phyloP scores from a whole-genome alignment of 441 rosid genomes.

The Metrosideros polymorpha region DNA sequence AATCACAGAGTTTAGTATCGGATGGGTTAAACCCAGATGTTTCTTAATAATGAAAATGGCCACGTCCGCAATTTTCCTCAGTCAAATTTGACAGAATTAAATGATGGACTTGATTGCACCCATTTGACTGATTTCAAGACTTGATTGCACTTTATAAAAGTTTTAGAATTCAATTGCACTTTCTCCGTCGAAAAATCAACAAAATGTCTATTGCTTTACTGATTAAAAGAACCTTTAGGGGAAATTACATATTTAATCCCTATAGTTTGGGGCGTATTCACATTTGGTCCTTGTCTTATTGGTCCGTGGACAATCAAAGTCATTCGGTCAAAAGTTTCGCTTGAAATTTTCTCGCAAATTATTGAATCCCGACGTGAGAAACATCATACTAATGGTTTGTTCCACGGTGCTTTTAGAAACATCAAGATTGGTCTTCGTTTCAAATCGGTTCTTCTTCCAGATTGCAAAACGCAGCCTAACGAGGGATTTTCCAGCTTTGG shows the following conservation, averaged over 20 bases:
- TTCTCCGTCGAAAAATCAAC: background rate
- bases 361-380: background rate
- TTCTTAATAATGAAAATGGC: too few species aligned
- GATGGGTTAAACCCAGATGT: background rate
- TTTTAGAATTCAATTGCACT: background rate
- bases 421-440: background rate
- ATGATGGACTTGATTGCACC: too few species aligned
- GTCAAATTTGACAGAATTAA: too few species aligned
- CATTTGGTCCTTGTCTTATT: background rate
- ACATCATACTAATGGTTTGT: background rate
- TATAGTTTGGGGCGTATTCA: too few species aligned
- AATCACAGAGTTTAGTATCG: background rate
- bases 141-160: background rate
- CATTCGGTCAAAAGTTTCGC: background rate
- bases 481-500: too few species aligned
- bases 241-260: background rate
- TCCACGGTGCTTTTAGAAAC: background rate
- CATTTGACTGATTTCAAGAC: too few species aligned
- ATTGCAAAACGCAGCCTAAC: background rate
- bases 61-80: too few species aligned
- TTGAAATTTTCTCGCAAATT: background rate
- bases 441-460: background rate
- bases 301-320: background rate
- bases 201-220: background rate
- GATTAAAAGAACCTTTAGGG: background rate